Base-by-base conservation (phyloP, 805 yeast species). In the Pichia heedii region DNA sequence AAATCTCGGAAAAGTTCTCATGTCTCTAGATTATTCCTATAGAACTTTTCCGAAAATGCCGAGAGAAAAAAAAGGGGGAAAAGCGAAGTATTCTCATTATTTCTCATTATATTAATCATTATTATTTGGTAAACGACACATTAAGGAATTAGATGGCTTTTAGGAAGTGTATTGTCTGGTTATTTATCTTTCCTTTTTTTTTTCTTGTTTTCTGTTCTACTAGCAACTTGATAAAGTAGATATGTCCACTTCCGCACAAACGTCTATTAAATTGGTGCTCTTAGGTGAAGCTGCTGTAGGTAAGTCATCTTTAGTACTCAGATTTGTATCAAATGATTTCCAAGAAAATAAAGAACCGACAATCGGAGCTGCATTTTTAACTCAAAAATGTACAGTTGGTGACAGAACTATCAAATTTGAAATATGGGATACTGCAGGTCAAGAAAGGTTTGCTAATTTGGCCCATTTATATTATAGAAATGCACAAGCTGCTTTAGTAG, bases 201-300 rank as follows among this genome's bases (percentile, higher is more conserved):
- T 19, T 13, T 34, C 22, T 34, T 34, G 11, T 1, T 15, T 34
- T 34, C n/a, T n/a, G 16, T 13, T 21, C 30, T 24, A 12, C 6
- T 5, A 11, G 16, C 24, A 8, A 10, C 3, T 13, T 24, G 27
- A 13, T 24, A 2, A 10, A 24, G 4, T 8, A 3, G n/a, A 18
- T 3, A 55, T 54, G 57, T 52, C 61, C 4, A 45, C 54, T 35
- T 50, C 44, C 16, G 54, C 54, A 30, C 67, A 82, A 40, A 81
- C 84, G 24, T 76, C 89, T 15, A 95, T 90, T 43, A 90, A 90
- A 64, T 73, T 90, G 45, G 98, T 90, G 9, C 76, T 90, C 34
- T 68, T 90, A 37, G 98, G 98, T 24, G 98, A 90, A 60, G 97
- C 97, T 1, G 98, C 98, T 0, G 98, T 90, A 16, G 98, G 98